Evolutionary conservation across 2,329 filamentous ascomycete species (phyloP).

Genomic region (Macroventuria anomochaeta): DNA sequence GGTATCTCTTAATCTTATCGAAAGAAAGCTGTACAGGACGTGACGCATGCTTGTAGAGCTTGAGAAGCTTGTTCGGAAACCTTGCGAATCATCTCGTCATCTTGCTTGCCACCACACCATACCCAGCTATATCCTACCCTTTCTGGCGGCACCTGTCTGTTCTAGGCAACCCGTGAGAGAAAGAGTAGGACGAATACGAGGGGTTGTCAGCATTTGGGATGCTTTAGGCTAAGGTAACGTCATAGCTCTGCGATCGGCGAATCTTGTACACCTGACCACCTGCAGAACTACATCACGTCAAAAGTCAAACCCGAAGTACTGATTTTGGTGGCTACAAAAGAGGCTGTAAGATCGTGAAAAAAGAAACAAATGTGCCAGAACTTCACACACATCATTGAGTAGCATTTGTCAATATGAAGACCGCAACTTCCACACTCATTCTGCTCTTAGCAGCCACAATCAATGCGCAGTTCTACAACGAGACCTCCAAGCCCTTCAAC

Average conservation of each 20-base stretch:
- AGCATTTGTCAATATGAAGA: conserved; percentile 28
- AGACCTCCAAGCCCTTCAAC: conserved; percentile 54
- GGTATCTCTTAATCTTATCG: background rate
- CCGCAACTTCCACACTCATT: conserved; percentile 19
- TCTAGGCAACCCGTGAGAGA: background rate
- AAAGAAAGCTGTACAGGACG: background rate
- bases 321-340: background rate
- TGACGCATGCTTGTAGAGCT: background rate
- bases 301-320: background rate
- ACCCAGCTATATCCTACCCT: background rate
- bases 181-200: conserved; percentile 8
- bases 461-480: conserved; percentile 43
- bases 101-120: background rate
- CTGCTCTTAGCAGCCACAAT: conserved; percentile 35
- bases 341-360: background rate
- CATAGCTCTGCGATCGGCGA: conserved; percentile 15
- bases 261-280: conserved; percentile 11
- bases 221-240: conserved; percentile 9
- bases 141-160: background rate
- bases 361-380: too few relatives aligned
- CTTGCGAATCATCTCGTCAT: background rate
- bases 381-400: background rate
- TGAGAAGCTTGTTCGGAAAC: conserved; percentile 3
- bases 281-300: conserved; percentile 5
- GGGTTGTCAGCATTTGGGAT: conserved; percentile 10